phyloP scores from a whole-genome alignment of 1,284 basidiomycete genomes.

The Pascua guehoae region DNA sequence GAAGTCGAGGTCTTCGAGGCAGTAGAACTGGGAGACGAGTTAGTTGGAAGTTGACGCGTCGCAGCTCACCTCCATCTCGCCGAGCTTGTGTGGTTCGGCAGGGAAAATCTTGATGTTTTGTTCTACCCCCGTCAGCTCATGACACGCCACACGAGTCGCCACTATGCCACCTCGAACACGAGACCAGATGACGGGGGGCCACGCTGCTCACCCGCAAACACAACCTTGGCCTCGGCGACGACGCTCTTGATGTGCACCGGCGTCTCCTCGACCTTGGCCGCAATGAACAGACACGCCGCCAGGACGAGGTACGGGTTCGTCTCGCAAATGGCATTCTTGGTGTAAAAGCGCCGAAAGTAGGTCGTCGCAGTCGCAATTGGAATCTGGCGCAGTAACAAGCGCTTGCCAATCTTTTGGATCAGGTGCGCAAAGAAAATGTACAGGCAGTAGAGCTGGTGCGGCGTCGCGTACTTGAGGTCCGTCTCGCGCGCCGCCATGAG shows the following conservation, averaged over 20 bases:
- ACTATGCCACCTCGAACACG: too few relatives aligned
- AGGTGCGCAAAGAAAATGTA: slow-evolving; percentile 80
- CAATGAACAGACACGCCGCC: slow-evolving; percentile 89
- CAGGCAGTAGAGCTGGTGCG: slow-evolving; percentile 71
- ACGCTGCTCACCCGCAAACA: slow-evolving; percentile 67
- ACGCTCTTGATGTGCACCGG: slow-evolving; percentile 92
- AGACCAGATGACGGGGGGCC: too few relatives aligned
- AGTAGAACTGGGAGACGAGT: slow-evolving; percentile 62
- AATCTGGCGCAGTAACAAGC: slow-evolving; percentile 75
- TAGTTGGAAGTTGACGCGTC: background rate
- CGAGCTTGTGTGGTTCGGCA: slow-evolving; percentile 81
- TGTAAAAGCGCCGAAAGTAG: slow-evolving; percentile 91
- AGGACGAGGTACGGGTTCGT: slow-evolving; percentile 91
- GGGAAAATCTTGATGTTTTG: slow-evolving; percentile 73
- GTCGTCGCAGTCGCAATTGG: slow-evolving; percentile 89
- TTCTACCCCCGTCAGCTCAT: slow-evolving; percentile 47
- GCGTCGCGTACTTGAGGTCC: slow-evolving; percentile 72
- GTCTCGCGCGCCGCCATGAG: slow-evolving; percentile 66
- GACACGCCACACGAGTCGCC: background rate
- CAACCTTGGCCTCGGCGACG: slow-evolving; percentile 71
- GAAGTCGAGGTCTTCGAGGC: slow-evolving; percentile 93
- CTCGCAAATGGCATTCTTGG: slow-evolving; percentile 88
- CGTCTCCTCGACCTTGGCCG: slow-evolving; percentile 93
- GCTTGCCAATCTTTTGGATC: slow-evolving; percentile 81
- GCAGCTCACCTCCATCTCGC: slow-evolving; percentile 78